A percentile compares a stretch with the other conserved stretches of the same genome.
These are phyloP conservation scores for Apocynum venetum DNA, from an alignment of 257 asterid genomes.

Conservation along the genomic window DNA sequence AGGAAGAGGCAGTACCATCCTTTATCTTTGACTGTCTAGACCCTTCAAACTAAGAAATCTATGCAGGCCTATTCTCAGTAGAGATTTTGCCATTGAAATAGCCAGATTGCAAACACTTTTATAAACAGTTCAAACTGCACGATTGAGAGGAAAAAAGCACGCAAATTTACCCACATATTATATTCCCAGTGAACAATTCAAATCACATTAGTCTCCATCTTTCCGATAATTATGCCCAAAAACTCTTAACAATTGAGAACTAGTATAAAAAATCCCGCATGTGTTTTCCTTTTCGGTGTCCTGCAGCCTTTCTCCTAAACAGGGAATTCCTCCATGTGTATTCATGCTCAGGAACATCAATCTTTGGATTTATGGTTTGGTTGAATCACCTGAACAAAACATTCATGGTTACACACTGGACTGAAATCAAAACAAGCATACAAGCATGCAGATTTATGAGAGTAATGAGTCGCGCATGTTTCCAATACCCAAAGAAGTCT, in stretches of 20 bases:
- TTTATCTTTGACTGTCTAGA: no score
- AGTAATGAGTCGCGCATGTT: not conserved
- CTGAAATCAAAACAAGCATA: not conserved
- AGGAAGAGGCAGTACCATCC: no score
- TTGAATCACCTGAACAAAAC: constrained; percentile 3
- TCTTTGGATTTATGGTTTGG: not conserved
- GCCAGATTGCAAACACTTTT: no score
- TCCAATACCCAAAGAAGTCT: not conserved
- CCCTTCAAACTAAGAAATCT: no score
- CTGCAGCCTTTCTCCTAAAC: not conserved
- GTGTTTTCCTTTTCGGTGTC: not conserved
- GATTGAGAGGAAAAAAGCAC: no score
- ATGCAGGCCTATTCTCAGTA: no score
- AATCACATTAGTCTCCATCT: not conserved
- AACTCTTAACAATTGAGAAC: not conserved
- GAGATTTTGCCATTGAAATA: no score
- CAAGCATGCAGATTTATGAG: not conserved
- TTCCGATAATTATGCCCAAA: not conserved
- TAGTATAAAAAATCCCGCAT: not conserved
- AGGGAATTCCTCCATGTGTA: not conserved
- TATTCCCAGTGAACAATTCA: not conserved
- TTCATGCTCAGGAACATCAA: constrained; percentile 1
- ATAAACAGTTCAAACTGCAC: no score
- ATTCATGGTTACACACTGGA: not conserved
- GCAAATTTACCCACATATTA: not conserved